Evolutionary conservation across 1,284 basidiomycete species (phyloP), one percentile per base, ranked within the genome.

Genomic region (Earliella scabrosa): DNA sequence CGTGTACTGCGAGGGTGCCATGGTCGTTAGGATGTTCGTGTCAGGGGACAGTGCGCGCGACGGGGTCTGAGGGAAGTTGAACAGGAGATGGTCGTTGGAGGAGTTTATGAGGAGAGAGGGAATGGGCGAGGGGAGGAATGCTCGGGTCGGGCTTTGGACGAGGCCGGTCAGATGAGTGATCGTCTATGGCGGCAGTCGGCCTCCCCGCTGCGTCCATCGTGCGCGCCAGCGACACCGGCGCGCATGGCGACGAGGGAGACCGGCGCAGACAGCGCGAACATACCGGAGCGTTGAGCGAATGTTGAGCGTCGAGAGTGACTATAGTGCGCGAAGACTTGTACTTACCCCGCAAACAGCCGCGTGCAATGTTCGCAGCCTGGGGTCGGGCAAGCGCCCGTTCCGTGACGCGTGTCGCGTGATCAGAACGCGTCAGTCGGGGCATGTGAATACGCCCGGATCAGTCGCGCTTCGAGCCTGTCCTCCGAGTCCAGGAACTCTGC

Each of bases 1-100:
- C 50, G 83, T 88, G 77, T 86, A 88, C 21, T 69, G 66, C 20
- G 57, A 60, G 13, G 77, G 69, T 2, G 70, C 56, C 71, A 75
- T 71, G 50, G 56, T 57, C 23, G 29, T 31, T 31, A 31, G 29
- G n/a, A 31, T 31, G 29, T 31, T 31, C 13, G 29, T 31, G 29
- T n/a, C n/a, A n/a, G n/a, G n/a, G n/a, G n/a, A n/a, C n/a, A n/a
- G n/a, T n/a, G n/a, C n/a, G n/a, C n/a, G n/a, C n/a, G n/a, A n/a
- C n/a, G 29, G 39, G 32, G 21, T 45, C 7, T 16, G 4, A 23
- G 49, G 6, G 31, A n/a, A 21, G n/a, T n/a, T n/a, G n/a, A n/a
- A n/a, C n/a, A n/a, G n/a, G n/a, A n/a, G n/a, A 26, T 5, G 43
- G 13, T 13, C 29, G 6, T 31, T 6, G 29, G 29, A 31, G 29